Base-by-base conservation (phyloP, 2,329 filamentous ascomycete species). In the Diaporthe ilicicola region DNA sequence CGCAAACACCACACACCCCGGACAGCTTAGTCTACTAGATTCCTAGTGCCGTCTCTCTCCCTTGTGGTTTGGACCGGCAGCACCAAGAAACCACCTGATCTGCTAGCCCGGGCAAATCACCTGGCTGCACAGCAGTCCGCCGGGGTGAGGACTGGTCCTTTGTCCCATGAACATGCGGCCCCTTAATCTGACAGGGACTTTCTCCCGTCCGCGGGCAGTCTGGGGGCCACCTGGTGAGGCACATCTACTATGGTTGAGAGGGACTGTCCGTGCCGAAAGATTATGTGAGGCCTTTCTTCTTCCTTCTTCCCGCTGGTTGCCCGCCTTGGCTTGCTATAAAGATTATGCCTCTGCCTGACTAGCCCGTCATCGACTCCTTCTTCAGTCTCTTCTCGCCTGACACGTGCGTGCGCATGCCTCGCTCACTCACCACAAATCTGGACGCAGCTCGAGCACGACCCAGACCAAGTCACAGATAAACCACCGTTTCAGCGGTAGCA, bases 251-350 rank as follows among this genome's bases (percentile, higher is more conserved):
- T 64, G 59, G 44, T 50, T 24, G 44, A 64, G 59, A 37, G 44
- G 44, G 59, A 64, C 59, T 44, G 44, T 29, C 59, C 29, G 42
- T 59, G 34, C 42, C 34, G 44, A 34, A 27, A 62, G 56, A 48
- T 68, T 65, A 65, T 68, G 29, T 72, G 69, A 70, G 70, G 62
- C 39, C 67, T 32, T n/a, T 64, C 24, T 59, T 64, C 46, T 29
- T 54, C 19, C 56, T 22, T 27, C 54, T 34, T 44, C 29, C 44
- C 42, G n/a, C 34, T 53, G 46, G 46, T 34, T 27, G 22, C 59
- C 24, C 29, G 56, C 51, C 64, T 39, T 46, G 46, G 68, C 42
- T 44, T 32, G 66, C 69, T 71, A 71, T 72, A 71, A 70, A 72
- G 53, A 64, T 32, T 50, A 65, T 59, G 22, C 34, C 48, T 32